Evolutionary conservation across 2,329 filamentous ascomycete species (phyloP).

Genomic region (Aspergillus novoparasiticus): DNA sequence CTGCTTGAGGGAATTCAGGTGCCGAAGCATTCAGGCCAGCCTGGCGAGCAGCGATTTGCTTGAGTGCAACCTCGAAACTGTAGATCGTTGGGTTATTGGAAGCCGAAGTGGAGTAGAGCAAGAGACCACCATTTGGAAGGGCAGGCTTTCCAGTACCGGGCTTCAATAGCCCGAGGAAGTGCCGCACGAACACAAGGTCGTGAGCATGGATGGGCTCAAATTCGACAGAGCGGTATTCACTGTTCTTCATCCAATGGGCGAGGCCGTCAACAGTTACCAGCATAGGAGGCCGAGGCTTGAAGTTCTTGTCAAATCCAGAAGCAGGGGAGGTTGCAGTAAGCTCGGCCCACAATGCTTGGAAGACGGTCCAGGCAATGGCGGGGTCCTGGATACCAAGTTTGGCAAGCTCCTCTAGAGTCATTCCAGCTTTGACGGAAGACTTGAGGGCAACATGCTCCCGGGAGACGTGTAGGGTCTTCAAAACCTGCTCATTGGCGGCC

Average conservation of each 20-base stretch:
- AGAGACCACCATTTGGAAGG: conserved; percentile 73
- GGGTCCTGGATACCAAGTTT: conserved; percentile 71
- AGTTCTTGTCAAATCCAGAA: conserved; percentile 47
- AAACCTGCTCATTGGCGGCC: conserved; percentile 69
- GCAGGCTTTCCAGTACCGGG: conserved; percentile 36
- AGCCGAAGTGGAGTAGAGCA: conserved; percentile 73
- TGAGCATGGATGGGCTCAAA: conserved; percentile 81
- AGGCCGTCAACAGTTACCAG: conserved; percentile 79
- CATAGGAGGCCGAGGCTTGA: conserved; percentile 60
- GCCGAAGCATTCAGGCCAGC: conserved; percentile 37
- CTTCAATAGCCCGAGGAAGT: conserved; percentile 71
- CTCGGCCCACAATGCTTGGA: conserved; percentile 80
- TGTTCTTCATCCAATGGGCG: conserved; percentile 76
- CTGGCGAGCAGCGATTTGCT: conserved; percentile 50
- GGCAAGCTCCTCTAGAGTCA: conserved; percentile 68
- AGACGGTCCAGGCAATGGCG: conserved; percentile 77
- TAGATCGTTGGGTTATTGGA: conserved; percentile 69
- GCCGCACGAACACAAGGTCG: conserved; percentile 73
- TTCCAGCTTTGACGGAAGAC: conserved; percentile 59
- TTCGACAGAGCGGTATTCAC: conserved; percentile 72
- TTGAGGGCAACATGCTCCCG: conserved; percentile 62
- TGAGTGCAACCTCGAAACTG: conserved; percentile 69
- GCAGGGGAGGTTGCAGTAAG: conserved; percentile 58
- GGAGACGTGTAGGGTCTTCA: conserved; percentile 57
- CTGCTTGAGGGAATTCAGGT: conserved; percentile 49